Evolutionary conservation across 2,329 filamentous ascomycete genomes (phyloP).

Genomic region (Microsporum canis): DNA sequence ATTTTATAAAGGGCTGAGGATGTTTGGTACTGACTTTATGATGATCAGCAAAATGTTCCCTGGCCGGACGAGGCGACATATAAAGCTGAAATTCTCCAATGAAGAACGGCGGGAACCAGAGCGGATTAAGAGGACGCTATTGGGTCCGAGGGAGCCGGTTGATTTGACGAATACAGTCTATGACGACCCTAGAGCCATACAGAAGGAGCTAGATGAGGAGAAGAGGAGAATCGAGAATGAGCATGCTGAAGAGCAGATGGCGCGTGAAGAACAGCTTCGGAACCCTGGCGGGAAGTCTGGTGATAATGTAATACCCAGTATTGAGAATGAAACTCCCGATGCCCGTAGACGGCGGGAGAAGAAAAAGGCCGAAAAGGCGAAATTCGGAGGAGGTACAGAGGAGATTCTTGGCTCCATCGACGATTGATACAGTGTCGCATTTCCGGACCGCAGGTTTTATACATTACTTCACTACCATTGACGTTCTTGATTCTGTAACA

Average conservation of each 20-base stretch:
- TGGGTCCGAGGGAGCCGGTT: constrained; percentile 35
- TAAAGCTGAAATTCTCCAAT: constrained; percentile 53
- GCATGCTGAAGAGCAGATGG: constrained; percentile 34
- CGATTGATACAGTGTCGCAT: constrained; percentile 8
- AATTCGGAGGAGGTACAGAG: constrained; percentile 27
- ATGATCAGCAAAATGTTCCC: constrained; percentile 54
- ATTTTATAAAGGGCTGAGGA: constrained; percentile 51
- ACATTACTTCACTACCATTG: neutral
- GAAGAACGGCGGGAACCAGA: constrained; percentile 48
- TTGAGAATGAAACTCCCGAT: constrained; percentile 23
- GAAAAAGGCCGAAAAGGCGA: constrained; percentile 19
- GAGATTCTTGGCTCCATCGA: constrained; percentile 33
- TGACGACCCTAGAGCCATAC: constrained; percentile 31
- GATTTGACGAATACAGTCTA: constrained; percentile 37
- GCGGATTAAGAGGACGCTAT: constrained; percentile 42
- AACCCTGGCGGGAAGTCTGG: constrained; percentile 28
- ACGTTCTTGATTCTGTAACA: neutral
- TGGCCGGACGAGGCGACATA: constrained; percentile 46
- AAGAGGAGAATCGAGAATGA: constrained; percentile 38
- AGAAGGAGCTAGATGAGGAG: constrained; percentile 35
- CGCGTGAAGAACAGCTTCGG: constrained; percentile 33
- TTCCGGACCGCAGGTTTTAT: too few species aligned
- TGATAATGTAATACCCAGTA: constrained; percentile 21
- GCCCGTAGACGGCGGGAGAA: constrained; percentile 19
- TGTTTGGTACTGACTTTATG: constrained; percentile 56